phyloP scores from a whole-genome alignment of 225 moss, liverwort and hornwort genomes.

The Polytrichum formosum region DNA sequence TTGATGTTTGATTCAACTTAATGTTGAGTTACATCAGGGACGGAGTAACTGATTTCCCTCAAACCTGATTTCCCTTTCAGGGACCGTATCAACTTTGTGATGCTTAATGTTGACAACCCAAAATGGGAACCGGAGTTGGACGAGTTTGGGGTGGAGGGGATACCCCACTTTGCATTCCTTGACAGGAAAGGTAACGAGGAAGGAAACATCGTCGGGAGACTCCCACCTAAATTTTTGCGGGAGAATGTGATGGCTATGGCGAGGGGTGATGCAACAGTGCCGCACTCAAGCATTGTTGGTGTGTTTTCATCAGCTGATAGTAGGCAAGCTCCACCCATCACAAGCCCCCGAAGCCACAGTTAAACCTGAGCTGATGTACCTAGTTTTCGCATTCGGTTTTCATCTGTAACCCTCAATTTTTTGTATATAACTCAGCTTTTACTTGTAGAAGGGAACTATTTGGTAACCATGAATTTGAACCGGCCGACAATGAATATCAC shows the following conservation, averaged over 20 bases:
- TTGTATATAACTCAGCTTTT: too few relatives aligned
- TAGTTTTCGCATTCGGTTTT: too few relatives aligned
- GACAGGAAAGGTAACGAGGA: conserved; percentile 89
- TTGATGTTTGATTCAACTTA: too few relatives aligned
- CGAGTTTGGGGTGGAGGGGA: conserved; percentile 98
- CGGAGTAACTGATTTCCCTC: too few relatives aligned
- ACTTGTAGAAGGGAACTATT: too few relatives aligned
- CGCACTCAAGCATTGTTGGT: conserved; percentile 82
- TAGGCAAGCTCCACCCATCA: conserved; percentile 75
- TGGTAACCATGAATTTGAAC: too few relatives aligned
- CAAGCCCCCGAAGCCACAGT: conserved; percentile 72
- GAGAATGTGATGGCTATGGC: conserved; percentile 91
- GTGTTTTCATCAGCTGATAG: conserved; percentile 74
- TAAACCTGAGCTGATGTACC: conserved; percentile 22
- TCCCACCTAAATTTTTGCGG: conserved; percentile 67
- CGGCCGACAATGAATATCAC: too few relatives aligned
- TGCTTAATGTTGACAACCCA: conserved; percentile 97
- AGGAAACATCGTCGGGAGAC: conserved; percentile 86
- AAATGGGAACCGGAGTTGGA: conserved; percentile 94
- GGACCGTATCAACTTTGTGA: conserved; percentile 92
- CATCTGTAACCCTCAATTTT: too few relatives aligned
- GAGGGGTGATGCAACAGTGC: conserved; percentile 69
- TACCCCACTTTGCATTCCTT: conserved; percentile 91
- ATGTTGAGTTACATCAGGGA: too few relatives aligned
- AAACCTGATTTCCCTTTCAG: conserved; percentile 26